These are phyloP conservation scores for Globisporangium splendens DNA, from an alignment of 352 stramenopile species.

Conservation along the genomic window DNA sequence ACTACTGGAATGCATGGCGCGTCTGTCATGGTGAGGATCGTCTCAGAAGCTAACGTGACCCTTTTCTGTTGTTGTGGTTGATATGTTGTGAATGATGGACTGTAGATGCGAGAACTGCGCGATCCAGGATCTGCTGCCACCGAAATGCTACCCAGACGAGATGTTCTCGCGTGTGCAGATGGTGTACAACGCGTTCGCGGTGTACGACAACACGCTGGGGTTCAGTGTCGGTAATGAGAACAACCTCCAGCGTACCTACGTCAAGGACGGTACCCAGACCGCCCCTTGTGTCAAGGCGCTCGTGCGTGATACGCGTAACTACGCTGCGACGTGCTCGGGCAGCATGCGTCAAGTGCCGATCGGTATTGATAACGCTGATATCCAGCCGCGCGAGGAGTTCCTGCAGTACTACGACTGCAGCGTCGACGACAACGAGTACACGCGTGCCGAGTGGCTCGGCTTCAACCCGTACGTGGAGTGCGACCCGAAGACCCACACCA, in stretches of 20 bases:
- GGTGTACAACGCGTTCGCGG: conserved; percentile 54
- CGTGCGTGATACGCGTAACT: conserved; percentile 40
- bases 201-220: conserved; percentile 48
- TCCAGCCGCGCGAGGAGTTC: conserved; percentile 32
- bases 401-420: conserved; percentile 49
- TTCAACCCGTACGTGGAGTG: conserved; percentile 64
- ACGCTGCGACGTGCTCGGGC: conserved; percentile 29
- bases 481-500: conserved; percentile 32
- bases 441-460: conserved; percentile 38
- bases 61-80: too few relatives aligned
- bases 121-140: conserved; percentile 27
- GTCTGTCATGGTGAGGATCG: too few relatives aligned
- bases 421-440: conserved; percentile 37
- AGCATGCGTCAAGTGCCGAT: conserved; percentile 40
- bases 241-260: conserved; percentile 36
- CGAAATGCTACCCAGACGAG: conserved; percentile 42
- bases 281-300: conserved; percentile 50
- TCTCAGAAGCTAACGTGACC: too few relatives aligned
- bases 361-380: conserved; percentile 44
- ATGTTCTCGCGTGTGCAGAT: conserved; percentile 37
- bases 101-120: conserved; percentile 26
- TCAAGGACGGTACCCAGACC: conserved; percentile 22
- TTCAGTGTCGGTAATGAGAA: conserved; percentile 55
- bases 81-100: too few relatives aligned
- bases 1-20: too few relatives aligned